Evolutionary conservation across 441 rosid genomes (phyloP), one percentile per base, ranked within the genome.

Genomic region (Syzygium syzygioides): DNA sequence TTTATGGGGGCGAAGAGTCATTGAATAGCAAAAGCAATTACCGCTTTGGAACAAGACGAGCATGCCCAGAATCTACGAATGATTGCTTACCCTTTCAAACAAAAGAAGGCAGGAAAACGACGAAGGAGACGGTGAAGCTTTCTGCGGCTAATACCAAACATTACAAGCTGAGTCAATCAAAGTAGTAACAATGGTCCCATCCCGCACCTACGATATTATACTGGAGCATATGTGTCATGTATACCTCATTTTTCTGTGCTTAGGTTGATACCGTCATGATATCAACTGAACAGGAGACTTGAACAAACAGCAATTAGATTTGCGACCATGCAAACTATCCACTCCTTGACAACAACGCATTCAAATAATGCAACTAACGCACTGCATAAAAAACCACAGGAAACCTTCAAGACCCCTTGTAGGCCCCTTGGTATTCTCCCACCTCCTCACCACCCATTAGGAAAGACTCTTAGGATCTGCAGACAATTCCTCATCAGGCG

Each of bases 401-500:
- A 56, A 41, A 41, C 45, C 45, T 41, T 41, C 5, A 41, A 41
- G 45, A 41, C 1, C 4, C 45, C 45, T 41, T 41, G 45, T 1
- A 41, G 45, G 45, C 45, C 45, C 45, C 45, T 41, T 41, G 45
- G 45, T 41, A 41, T 41, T 41, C 45, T 41, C 45, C 45, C 1
- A 41, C 45, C 45, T 41, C 45, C 45, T 41, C 45, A 41, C 45
- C 45, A 41, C 45, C 45, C 45, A 41, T 4, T 4, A 56, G 28
- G 60, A 56, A 56, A 28, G 2, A 56, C 60, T 56, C 1, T 1
- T 2, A 56, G 26, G 20, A 56, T 56, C 8, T 20, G 4, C 8
- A 55, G 2, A 0, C 8, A 1, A 1, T 20, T 4, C 23, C 23
- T 55, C 4, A 0, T 10, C 59, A 50, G 11, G 53, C 60, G 9